A percentile compares a stretch with the other conserved stretches of the same genome.
Evolutionary conservation across 2,329 filamentous ascomycete species (phyloP).

Genomic region (Fusarium sp.): DNA sequence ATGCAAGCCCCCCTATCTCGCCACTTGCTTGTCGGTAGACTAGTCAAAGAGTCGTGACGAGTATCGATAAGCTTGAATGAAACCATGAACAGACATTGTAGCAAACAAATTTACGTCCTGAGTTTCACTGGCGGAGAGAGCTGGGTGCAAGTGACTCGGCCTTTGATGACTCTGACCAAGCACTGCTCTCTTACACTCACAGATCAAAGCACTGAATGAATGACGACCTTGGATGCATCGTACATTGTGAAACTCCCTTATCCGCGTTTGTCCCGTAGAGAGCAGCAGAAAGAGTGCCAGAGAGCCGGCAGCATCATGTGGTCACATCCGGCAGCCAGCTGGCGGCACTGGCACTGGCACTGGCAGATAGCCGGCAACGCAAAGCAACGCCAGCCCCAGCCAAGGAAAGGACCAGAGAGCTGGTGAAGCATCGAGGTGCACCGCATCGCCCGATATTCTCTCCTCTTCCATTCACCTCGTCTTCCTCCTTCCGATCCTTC

Average conservation of each 20-base stretch:
- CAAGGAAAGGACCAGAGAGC: neutral
- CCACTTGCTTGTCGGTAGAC: neutral
- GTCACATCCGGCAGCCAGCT: slow-evolving; percentile 34
- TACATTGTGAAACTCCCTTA: slow-evolving; percentile 35
- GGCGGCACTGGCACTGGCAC: slow-evolving; percentile 37
- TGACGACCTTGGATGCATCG: slow-evolving; percentile 25
- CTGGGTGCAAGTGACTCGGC: neutral
- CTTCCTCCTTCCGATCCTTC: neutral
- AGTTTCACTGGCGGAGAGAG: slow-evolving; percentile 3
- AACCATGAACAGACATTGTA: neutral
- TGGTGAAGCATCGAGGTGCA: slow-evolving; percentile 29
- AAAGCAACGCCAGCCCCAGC: neutral
- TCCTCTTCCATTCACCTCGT: neutral
- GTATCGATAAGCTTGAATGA: neutral
- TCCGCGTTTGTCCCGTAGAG: slow-evolving; percentile 18
- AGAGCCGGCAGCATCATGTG: slow-evolving; percentile 10
- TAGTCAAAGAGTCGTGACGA: neutral
- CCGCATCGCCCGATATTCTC: slow-evolving; percentile 18
- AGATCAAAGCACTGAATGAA: neutral
- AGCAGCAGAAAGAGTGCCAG: neutral
- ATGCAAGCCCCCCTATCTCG: slow-evolving; percentile 6
- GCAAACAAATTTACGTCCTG: neutral
- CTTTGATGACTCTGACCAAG: neutral
- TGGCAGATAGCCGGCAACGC: slow-evolving; percentile 14
- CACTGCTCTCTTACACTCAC: neutral